phyloP scores from a whole-genome alignment of 768 basidiomycete species.

The Suillus sp. region DNA sequence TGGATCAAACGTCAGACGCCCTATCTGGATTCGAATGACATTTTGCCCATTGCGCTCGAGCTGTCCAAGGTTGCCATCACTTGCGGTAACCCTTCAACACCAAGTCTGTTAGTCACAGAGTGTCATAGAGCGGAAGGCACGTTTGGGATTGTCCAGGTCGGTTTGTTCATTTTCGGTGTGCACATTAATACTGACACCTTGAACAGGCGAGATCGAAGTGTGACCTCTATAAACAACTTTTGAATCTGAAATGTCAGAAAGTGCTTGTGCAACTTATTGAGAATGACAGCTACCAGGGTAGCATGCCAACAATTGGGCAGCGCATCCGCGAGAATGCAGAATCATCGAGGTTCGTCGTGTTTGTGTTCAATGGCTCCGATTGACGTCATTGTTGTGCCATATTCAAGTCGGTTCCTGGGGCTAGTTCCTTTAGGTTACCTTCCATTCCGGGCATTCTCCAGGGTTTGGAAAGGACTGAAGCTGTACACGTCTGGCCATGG shows the following conservation, averaged over 20 bases:
- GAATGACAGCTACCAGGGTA: slow-evolving; percentile 72
- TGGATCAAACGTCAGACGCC: slow-evolving; percentile 69
- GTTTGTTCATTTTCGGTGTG: slow-evolving; percentile 25
- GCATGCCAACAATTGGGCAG: slow-evolving; percentile 69
- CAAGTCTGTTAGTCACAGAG: slow-evolving; percentile 77
- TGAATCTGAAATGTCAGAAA: slow-evolving; percentile 70
- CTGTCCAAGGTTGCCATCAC: slow-evolving; percentile 80
- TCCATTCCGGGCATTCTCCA: slow-evolving; percentile 44
- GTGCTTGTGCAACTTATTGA: slow-evolving; percentile 66
- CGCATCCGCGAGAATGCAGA: slow-evolving; percentile 58
- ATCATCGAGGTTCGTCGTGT: slow-evolving; percentile 37
- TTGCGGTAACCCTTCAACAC: slow-evolving; percentile 85
- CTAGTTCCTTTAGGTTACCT: slow-evolving; percentile 36
- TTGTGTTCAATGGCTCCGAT: background rate
- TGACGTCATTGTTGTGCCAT: slow-evolving; percentile 15
- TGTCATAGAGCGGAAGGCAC: slow-evolving; percentile 79
- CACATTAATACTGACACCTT: slow-evolving; percentile 15
- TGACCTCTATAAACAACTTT: slow-evolving; percentile 82
- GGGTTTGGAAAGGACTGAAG: slow-evolving; percentile 58
- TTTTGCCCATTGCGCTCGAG: slow-evolving; percentile 84
- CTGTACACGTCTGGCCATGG: slow-evolving; percentile 37
- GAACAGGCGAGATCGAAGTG: slow-evolving; percentile 73
- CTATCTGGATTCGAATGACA: slow-evolving; percentile 73
- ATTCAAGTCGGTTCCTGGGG: slow-evolving; percentile 26
- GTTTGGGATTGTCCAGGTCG: slow-evolving; percentile 75